phyloP scores from a whole-genome alignment of 164 flowering plant species.

The Macadamia tetraphylla region DNA sequence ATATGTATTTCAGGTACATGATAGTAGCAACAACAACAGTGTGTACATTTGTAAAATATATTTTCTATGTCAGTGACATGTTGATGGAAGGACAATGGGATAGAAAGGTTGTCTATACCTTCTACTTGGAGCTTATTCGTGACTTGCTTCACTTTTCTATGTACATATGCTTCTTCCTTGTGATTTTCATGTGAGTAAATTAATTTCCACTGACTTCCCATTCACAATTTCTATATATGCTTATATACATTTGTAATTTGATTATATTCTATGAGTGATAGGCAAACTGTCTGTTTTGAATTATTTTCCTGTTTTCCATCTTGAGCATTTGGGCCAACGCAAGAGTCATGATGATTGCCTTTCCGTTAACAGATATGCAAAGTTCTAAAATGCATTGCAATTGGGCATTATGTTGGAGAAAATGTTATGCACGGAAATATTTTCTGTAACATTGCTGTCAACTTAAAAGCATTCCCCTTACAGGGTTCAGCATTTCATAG shows the following conservation, averaged over 20 bases:
- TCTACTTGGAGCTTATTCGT: slow-evolving; percentile 92
- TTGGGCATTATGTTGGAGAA: too few species aligned
- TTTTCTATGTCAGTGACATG: slow-evolving; percentile 89
- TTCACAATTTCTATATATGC: not conserved
- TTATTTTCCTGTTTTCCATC: too few species aligned
- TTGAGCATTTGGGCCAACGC: too few species aligned
- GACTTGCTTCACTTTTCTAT: slow-evolving; percentile 95
- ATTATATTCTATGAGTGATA: too few species aligned
- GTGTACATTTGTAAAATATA: slow-evolving; percentile 82
- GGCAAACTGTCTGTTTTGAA: too few species aligned
- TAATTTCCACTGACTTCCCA: not conserved
- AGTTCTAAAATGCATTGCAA: too few species aligned
- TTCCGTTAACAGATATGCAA: too few species aligned
- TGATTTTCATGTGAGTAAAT: slow-evolving; percentile 86
- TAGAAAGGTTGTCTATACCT: slow-evolving; percentile 85
- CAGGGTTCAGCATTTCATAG: too few species aligned
- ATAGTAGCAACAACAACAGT: slow-evolving; percentile 91
- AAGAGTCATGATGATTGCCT: too few species aligned
- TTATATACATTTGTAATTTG: not conserved
- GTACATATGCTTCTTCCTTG: slow-evolving; percentile 93
- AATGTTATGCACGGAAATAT: too few species aligned
- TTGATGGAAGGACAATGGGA: slow-evolving; percentile 99
- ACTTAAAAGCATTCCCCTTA: too few species aligned
- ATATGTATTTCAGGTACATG: slow-evolving; percentile 66
- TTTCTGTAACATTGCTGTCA: too few species aligned